phyloP scores from a whole-genome alignment of 2,329 filamentous ascomycete species.

The Cytospora paraplurivora region DNA sequence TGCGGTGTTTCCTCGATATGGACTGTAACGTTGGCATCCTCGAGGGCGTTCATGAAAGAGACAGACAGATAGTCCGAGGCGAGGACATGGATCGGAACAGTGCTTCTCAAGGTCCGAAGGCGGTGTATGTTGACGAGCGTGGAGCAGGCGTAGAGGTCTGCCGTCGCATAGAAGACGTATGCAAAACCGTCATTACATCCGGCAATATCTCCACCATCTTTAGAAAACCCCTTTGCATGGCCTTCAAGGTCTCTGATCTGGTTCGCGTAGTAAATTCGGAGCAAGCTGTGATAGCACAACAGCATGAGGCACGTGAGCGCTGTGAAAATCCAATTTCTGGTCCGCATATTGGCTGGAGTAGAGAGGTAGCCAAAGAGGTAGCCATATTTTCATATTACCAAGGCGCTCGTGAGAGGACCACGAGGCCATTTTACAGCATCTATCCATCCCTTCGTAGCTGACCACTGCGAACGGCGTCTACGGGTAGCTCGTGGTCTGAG shows the following conservation, averaged over 20 bases:
- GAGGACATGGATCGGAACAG: slow-evolving; percentile 8
- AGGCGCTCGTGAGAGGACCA: too few relatives aligned
- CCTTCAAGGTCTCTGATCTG: neutral
- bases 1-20: slow-evolving; percentile 1
- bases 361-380: neutral
- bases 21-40: neutral
- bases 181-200: neutral
- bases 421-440: neutral
- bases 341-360: slow-evolving; percentile 1
- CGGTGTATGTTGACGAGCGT: slow-evolving; percentile 15
- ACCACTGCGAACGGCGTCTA: too few relatives aligned
- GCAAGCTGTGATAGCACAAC: neutral
- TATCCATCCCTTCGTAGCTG: too few relatives aligned
- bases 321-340: slow-evolving; percentile 2
- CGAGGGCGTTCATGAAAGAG: slow-evolving; percentile 8
- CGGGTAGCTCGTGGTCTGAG: too few relatives aligned
- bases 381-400: neutral
- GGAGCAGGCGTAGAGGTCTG: slow-evolving; percentile 6
- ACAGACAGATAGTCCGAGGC: neutral
- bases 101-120: neutral
- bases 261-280: slow-evolving; percentile 2
- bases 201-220: neutral
- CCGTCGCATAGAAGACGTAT: slow-evolving; percentile 11
- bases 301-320: neutral
- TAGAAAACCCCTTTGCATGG: neutral